Evolutionary conservation across 2,329 filamentous ascomycete genomes (phyloP).

Genomic region (Calcarisporium arbuscula): DNA sequence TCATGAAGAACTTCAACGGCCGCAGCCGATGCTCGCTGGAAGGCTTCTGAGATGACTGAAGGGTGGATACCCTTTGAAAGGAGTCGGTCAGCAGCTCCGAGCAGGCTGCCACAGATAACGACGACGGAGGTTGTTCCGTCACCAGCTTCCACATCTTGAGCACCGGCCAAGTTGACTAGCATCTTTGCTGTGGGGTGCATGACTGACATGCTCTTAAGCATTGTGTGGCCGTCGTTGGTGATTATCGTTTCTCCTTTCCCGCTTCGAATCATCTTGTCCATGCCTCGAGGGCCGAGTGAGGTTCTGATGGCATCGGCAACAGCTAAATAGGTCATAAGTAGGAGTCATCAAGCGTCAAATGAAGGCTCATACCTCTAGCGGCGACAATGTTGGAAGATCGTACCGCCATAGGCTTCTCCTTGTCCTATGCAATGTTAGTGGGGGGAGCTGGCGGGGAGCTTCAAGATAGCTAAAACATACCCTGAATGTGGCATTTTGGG

Average conservation of each 20-base stretch:
- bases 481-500: slow-evolving; percentile 50
- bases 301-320: slow-evolving; percentile 97
- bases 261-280: slow-evolving; percentile 99
- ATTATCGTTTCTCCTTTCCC: slow-evolving; percentile 97
- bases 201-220: slow-evolving; percentile 98
- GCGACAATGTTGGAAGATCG: slow-evolving; percentile 95
- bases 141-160: slow-evolving; percentile 96
- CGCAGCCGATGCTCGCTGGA: slow-evolving; percentile 87
- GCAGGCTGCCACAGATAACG: slow-evolving; percentile 90
- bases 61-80: slow-evolving; percentile 93
- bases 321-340: slow-evolving; percentile 48
- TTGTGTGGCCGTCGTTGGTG: slow-evolving; percentile 98
- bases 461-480: slow-evolving; percentile 33
- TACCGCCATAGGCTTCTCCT: slow-evolving; percentile 98
- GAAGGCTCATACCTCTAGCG: slow-evolving; percentile 65
- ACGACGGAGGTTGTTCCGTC: slow-evolving; percentile 98
- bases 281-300: slow-evolving; percentile 89
- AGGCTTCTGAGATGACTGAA: slow-evolving; percentile 94
- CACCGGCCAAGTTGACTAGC: slow-evolving; percentile 94
- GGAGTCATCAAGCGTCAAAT: no score
- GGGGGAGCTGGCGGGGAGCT: slow-evolving; percentile 30
- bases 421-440: slow-evolving; percentile 51
- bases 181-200: slow-evolving; percentile 99
- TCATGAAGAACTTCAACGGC: slow-evolving; percentile 86
- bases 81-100: slow-evolving; percentile 88